Evolutionary conservation across 306 rosid species (phyloP).

Genomic region (Carpinus viminea): DNA sequence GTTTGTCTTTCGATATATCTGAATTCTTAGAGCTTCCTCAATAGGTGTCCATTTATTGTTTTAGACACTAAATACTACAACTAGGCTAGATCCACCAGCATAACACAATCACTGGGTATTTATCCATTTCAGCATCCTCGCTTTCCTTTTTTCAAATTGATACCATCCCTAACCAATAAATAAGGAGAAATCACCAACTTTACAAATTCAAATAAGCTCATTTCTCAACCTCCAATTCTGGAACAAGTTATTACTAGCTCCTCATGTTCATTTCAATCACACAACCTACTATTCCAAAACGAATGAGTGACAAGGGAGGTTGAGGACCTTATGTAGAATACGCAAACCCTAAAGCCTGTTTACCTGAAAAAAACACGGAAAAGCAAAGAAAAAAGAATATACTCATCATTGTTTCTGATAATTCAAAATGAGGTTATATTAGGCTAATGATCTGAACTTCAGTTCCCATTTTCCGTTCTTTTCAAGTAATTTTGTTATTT

Average conservation of each 20-base stretch:
- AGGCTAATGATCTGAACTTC: background rate
- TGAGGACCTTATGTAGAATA: background rate
- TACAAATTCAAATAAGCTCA: background rate
- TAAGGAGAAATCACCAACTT: background rate
- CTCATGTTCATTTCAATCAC: background rate
- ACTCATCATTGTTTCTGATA: background rate
- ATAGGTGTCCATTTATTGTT: background rate
- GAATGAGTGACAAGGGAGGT: background rate
- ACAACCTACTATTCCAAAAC: background rate
- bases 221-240: background rate
- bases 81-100: background rate
- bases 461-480: background rate
- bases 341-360: background rate
- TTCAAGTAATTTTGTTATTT: background rate
- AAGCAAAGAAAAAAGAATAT: background rate
- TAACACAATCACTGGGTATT: background rate
- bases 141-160: background rate
- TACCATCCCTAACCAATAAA: background rate
- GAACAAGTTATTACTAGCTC: background rate
- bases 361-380: background rate
- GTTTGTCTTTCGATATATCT: background rate
- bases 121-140: background rate
- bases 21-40: background rate
- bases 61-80: background rate
- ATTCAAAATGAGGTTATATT: background rate